Evolutionary conservation across 495 filamentous ascomycete genomes (phyloP), one percentile per base, ranked within the genome.

Genomic region (Glutinoglossum americanum): DNA sequence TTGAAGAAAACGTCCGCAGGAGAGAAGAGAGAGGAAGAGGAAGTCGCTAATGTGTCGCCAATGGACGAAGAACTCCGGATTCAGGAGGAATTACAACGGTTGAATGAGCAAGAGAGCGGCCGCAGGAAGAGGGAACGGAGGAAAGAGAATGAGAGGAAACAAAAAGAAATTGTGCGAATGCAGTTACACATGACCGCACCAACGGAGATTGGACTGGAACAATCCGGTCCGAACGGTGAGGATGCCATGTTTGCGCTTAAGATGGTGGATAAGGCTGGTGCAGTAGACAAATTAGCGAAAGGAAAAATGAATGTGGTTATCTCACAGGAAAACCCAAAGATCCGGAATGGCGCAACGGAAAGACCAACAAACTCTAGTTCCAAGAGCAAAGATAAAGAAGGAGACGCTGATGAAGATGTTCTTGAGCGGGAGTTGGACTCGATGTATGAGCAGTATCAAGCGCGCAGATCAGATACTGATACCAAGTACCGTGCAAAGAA

Each of bases 161-260:
- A 83, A 61, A 88, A 84, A 67, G 89, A 94, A 58, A 89, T 94
- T 57, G 73, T 89, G 30, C 83, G 92, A 51, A 80, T 97, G 83
- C 93, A 98, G 69, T 79, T 98, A 73, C 80, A 95, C 68, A 97
- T 98, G 93, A 87, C 81, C 17, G 83, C 87, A 0, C 90, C 92
- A 17, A 89, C 85, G 74, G 93, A 98, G 60, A 93, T 98, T 62
- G 92, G 92, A 61, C 82, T 92, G 72, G 90, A 96, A 66, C 87
- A 94, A 66, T 71, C 75, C n/a, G 85, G 85, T 13, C 81, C 84
- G 0, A 69, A 73, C 35, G 89, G 87, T 7, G 79, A 82, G 19
- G 85, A 85, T 48, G 74, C 80, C 3, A 90, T 94, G 68, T 99
- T 99, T 67, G 77, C 74, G 9, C 74, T 96, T 30, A 90, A 86